Percentiles rank a stretch among this genome's conserved stretches.
phyloP scores from a whole-genome alignment of 306 rosid species.

The Abrus precatorius region DNA sequence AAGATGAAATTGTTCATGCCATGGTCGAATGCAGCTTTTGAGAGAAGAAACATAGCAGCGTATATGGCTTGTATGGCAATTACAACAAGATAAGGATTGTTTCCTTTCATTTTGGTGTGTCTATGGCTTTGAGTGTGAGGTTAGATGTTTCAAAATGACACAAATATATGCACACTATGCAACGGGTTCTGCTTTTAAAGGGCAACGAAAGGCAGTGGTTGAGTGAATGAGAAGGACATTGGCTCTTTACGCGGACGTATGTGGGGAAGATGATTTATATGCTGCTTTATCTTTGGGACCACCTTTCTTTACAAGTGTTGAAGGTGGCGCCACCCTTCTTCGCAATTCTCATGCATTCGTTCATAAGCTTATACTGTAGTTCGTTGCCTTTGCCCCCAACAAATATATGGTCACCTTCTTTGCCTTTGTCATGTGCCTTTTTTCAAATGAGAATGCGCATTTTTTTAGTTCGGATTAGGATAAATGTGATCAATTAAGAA shows the following conservation, averaged over 20 bases:
- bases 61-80: slow-evolving; percentile 69
- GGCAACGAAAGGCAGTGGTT: neutral
- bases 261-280: slow-evolving; percentile 43
- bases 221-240: slow-evolving; percentile 25
- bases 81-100: slow-evolving; percentile 55
- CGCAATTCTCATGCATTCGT: slow-evolving; percentile 4
- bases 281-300: slow-evolving; percentile 53
- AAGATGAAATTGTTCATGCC: slow-evolving; percentile 87
- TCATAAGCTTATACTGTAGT: neutral
- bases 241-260: slow-evolving; percentile 41
- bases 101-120: slow-evolving; percentile 3
- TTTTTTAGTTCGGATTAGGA: too few relatives aligned
- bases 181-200: neutral
- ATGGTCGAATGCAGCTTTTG: slow-evolving; percentile 80
- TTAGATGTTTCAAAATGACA: slow-evolving; percentile 12
- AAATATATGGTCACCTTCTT: neutral
- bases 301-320: slow-evolving; percentile 18
- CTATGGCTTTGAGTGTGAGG: neutral
- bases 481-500: too few relatives aligned
- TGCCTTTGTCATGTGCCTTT: neutral
- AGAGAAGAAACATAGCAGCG: slow-evolving; percentile 69
- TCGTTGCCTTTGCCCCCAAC: neutral
- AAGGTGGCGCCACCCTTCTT: neutral
- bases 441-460: too few relatives aligned
- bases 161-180: neutral